These are phyloP conservation scores for Farysia itapuensis DNA, from an alignment of 1,284 basidiomycete species.

Conservation along the genomic window DNA sequence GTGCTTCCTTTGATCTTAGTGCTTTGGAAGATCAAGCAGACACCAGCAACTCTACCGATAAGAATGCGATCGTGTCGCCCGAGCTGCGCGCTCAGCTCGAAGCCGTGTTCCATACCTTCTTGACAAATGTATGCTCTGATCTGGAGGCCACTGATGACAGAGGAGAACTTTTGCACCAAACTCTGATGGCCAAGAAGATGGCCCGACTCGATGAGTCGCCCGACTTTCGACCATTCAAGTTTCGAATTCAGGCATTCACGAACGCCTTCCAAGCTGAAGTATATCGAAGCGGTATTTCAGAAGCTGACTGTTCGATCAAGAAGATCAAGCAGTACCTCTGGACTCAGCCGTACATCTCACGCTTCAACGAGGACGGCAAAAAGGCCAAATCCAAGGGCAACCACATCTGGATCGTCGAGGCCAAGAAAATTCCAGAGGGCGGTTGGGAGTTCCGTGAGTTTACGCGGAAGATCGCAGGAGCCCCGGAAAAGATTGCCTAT, in stretches of 20 bases:
- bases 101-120: conserved; percentile 84
- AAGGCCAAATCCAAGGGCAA: conserved; percentile 99
- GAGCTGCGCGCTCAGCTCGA: conserved; percentile 83
- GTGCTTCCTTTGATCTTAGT: conserved; percentile 31
- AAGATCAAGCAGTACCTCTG: conserved; percentile 91
- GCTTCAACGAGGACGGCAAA: conserved; percentile 97
- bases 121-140: conserved; percentile 87
- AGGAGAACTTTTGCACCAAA: conserved; percentile 96
- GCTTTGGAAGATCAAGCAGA: conserved; percentile 17
- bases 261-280: conserved; percentile 93
- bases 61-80: conserved; percentile 23
- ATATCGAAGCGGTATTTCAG: conserved; percentile 63
- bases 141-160: conserved; percentile 87
- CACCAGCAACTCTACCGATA: conserved; percentile 7
- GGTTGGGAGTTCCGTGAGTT: conserved; percentile 90
- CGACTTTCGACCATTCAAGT: conserved; percentile 98
- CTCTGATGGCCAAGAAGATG: conserved; percentile 77
- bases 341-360: conserved; percentile 85
- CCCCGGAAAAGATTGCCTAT: conserved; percentile 67
- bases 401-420: conserved; percentile 98
- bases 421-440: conserved; percentile 75
- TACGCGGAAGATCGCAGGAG: conserved; percentile 63
- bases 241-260: conserved; percentile 97
- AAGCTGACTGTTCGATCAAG: conserved; percentile 65
- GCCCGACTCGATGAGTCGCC: conserved; percentile 69